phyloP scores from a whole-genome alignment of 1,284 basidiomycete species.

The Pyrrhoderma lamaoense region DNA sequence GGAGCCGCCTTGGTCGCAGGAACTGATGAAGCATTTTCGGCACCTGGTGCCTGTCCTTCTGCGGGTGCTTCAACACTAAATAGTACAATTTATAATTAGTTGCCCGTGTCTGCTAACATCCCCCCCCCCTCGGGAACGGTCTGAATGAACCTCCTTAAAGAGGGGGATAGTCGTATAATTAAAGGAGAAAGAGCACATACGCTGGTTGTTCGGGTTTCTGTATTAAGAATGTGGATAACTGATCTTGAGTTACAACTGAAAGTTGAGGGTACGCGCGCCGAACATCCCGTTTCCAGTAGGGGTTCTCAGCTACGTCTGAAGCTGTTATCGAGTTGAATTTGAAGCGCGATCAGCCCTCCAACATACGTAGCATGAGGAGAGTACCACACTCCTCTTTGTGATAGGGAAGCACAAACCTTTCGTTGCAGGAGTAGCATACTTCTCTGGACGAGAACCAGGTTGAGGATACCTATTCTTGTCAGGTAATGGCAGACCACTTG shows the following conservation, averaged over 20 bases:
- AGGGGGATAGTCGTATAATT: not conserved
- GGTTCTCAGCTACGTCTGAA: slow-evolving; percentile 76
- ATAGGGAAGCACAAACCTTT: slow-evolving; percentile 53
- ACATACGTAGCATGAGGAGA: not conserved
- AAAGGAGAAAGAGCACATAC: slow-evolving; percentile 38
- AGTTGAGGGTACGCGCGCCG: slow-evolving; percentile 86
- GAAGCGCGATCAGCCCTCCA: no score
- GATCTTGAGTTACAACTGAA: slow-evolving; percentile 74
- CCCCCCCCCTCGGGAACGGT: no score
- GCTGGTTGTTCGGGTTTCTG: slow-evolving; percentile 62
- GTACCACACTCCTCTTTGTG: slow-evolving; percentile 14
- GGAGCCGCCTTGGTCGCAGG: slow-evolving; percentile 37
- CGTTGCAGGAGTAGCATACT: slow-evolving; percentile 80
- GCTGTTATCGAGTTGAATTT: slow-evolving; percentile 39
- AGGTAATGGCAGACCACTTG: slow-evolving; percentile 81
- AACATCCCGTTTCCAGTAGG: slow-evolving; percentile 94
- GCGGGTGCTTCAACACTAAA: slow-evolving; percentile 51
- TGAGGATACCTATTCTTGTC: slow-evolving; percentile 74
- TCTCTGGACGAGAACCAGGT: slow-evolving; percentile 82
- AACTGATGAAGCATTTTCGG: slow-evolving; percentile 32
- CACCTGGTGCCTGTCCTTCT: slow-evolving; percentile 30
- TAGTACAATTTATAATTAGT: slow-evolving; percentile 20
- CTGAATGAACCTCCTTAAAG: no score
- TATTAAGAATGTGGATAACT: slow-evolving; percentile 76
- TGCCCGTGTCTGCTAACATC: no score